Base-by-base conservation (phyloP, 805 yeast species). In the Wickerhamiella australiensis region DNA sequence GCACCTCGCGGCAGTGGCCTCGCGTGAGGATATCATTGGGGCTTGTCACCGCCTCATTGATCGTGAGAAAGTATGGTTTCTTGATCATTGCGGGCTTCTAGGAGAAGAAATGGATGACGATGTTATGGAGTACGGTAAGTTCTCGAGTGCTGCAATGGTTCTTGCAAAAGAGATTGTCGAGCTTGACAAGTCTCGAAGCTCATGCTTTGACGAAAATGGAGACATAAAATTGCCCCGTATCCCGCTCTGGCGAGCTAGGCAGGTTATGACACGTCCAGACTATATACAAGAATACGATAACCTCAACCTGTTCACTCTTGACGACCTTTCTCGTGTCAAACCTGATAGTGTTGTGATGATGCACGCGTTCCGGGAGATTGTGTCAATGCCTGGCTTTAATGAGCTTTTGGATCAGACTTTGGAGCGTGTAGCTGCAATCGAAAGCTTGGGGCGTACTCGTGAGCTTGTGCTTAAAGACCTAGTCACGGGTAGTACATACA, bases 331-430 rank as follows among this genome's bases (percentile, higher is more conserved):
- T 0, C 57, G 65, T 23, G 94, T 85, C 2, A 68, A 82, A 31
- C 90, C 94, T 0, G 94, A 85, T 61, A 78, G 85, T 7, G 82
- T 82, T 2, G 88, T 90, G 1, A 84, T 85, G 94, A 82, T 85
- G 94, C 73, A 88, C 56, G 94, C 90, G 4, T 85, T 85, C 61
- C 77, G 82, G 52, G 94, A 85, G 60, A 81, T 85, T 47, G 80
- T 80, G 1, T 67, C 76, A 2, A 79, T 77, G 63, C 82, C 85
- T 0, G 83, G 81, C 7, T 85, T 85, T 55, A 79, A 81, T 42
- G 74, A 78, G 51, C 65, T 84, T 20, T 64, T 85, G 25, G 72
- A 74, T 15, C 83, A 80, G 46, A 80, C 90, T 0, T 64, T 76
- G 8, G 77, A 79, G 47, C 67, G 94, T 46, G 83, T 85, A 2